Percentiles rank a stretch among this genome's conserved stretches.
Evolutionary conservation across 2,329 filamentous ascomycete genomes (phyloP).

Genomic region (Aspergillus sclerotialis): DNA sequence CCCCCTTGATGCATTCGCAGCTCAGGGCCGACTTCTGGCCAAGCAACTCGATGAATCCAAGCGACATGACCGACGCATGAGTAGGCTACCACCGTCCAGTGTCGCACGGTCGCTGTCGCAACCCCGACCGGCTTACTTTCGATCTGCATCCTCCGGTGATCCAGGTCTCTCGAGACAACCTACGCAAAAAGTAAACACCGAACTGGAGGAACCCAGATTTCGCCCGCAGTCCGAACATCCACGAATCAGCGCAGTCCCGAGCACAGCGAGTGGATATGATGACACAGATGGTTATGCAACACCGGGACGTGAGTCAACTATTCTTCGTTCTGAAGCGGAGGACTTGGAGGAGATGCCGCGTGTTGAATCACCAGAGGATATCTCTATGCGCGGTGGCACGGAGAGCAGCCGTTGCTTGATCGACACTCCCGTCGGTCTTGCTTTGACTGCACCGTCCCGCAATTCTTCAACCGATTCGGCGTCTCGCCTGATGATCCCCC

Average conservation of each 20-base stretch:
- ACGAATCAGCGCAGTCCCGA: conserved; percentile 57
- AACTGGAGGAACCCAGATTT: conserved; percentile 38
- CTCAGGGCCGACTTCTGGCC: conserved; percentile 81
- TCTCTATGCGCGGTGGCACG: conserved; percentile 8
- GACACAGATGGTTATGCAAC: conserved; percentile 35
- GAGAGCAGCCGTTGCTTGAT: conserved; percentile 13
- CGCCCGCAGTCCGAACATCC: conserved; percentile 70
- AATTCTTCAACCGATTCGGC: conserved; percentile 31
- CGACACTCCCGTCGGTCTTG: conserved; percentile 14
- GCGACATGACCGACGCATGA: conserved; percentile 69
- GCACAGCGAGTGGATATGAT: conserved; percentile 21
- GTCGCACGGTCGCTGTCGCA: conserved; percentile 75
- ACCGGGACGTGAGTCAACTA: conserved; percentile 16
- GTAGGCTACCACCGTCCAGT: conserved; percentile 74
- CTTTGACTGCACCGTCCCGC: conserved; percentile 17
- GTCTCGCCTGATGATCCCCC: conserved; percentile 31
- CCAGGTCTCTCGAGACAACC: conserved; percentile 30
- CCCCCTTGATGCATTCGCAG: conserved; percentile 88
- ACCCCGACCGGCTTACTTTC: conserved; percentile 73
- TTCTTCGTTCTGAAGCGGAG: conserved; percentile 10
- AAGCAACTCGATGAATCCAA: conserved; percentile 76
- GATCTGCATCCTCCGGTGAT: conserved; percentile 61
- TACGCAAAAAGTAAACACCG: conserved; percentile 31
- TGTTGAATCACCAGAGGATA: conserved; percentile 26
- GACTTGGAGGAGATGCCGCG: conserved; percentile 21